Evolutionary conservation across 345 rosid species (phyloP).

Genomic region (Carallia pectinifolia): DNA sequence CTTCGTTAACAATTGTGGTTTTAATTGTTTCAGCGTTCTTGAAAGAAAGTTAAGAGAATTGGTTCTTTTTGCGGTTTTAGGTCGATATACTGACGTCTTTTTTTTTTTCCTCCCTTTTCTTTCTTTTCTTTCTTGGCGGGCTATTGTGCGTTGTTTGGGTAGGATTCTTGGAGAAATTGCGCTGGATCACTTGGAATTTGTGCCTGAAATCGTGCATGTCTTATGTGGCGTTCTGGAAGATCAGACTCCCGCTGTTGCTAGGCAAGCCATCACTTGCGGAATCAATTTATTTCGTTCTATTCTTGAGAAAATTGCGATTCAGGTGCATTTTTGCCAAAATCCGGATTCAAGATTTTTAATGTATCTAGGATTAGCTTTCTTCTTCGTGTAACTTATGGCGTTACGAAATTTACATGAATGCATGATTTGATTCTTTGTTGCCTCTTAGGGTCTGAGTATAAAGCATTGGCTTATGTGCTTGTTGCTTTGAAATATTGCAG

Average conservation of each 20-base stretch:
- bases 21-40: not conserved
- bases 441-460: not conserved
- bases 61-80: not conserved
- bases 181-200: constrained; percentile 57
- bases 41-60: not conserved
- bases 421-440: not conserved
- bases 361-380: not conserved
- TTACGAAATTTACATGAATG: not conserved
- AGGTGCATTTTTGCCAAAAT: constrained; percentile 40
- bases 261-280: constrained; percentile 75
- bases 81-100: not conserved
- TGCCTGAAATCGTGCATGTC: constrained; percentile 76
- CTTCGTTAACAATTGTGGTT: not conserved
- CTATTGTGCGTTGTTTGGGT: constrained; percentile 5
- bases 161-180: constrained; percentile 90
- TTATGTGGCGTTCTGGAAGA: constrained; percentile 67
- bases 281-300: constrained; percentile 59
- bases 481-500: constrained; percentile 36
- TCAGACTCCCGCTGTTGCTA: constrained; percentile 78
- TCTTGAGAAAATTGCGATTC: constrained; percentile 58
- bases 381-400: not conserved
- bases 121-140: not conserved
- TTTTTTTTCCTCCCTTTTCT: not conserved
- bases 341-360: constrained; percentile 4
- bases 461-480: constrained; percentile 9